phyloP scores from a whole-genome alignment of 768 basidiomycete genomes.

The Psilocybe sp. region DNA sequence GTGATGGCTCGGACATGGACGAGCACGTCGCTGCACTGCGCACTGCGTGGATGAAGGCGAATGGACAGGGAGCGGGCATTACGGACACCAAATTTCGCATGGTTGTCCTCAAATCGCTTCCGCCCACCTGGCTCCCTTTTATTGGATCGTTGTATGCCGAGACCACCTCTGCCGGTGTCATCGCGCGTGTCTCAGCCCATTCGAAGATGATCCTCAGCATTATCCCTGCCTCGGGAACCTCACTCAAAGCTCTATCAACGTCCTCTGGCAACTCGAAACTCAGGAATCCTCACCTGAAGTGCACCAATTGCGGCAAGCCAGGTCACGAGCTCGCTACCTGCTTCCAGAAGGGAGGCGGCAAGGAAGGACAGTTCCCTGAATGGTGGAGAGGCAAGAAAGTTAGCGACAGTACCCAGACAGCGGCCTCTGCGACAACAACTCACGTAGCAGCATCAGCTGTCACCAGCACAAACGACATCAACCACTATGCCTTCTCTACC shows the following conservation, averaged over 20 bases:
- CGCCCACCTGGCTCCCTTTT: slow-evolving; percentile 17
- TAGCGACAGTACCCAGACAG: no score
- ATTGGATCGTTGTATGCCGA: slow-evolving; percentile 12
- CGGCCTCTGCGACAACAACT: neutral
- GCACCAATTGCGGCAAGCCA: slow-evolving; percentile 17
- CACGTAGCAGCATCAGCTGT: neutral
- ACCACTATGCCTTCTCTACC: neutral
- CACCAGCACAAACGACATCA: neutral
- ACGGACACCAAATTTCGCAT: slow-evolving; percentile 14
- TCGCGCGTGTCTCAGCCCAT: slow-evolving; percentile 5
- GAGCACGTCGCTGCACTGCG: slow-evolving; percentile 13
- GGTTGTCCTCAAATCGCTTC: slow-evolving; percentile 17
- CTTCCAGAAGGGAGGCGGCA: slow-evolving; percentile 31
- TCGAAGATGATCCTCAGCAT: neutral
- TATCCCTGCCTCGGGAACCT: neutral
- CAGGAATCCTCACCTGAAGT: slow-evolving; percentile 3
- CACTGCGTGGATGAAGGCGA: slow-evolving; percentile 2
- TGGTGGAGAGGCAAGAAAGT: no score
- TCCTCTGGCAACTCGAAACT: neutral
- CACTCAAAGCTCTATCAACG: neutral
- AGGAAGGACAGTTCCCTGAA: slow-evolving; percentile 30
- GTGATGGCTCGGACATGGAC: slow-evolving; percentile 9
- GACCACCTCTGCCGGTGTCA: slow-evolving; percentile 8
- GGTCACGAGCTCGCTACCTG: slow-evolving; percentile 25
- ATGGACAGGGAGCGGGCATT: slow-evolving; percentile 5